Evolutionary conservation across 2,329 filamentous ascomycete genomes (phyloP).

Genomic region (Parastagonospora avenae): DNA sequence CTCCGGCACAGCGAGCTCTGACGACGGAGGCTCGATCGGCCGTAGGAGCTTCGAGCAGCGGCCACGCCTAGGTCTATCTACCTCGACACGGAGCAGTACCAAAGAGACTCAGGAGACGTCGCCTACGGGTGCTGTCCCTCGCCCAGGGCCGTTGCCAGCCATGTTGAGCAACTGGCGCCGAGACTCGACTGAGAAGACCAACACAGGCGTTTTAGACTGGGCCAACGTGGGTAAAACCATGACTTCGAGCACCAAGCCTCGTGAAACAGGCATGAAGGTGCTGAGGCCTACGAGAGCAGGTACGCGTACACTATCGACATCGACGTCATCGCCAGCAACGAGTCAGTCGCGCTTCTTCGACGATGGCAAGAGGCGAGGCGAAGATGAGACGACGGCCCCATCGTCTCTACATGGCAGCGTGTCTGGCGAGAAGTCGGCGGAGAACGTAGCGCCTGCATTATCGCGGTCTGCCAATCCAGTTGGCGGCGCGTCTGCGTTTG

Average conservation of each 20-base stretch:
- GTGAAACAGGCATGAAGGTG: constrained; percentile 83
- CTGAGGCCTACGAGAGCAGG: constrained; percentile 75
- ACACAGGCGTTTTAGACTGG: constrained; percentile 54
- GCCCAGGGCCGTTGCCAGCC: constrained; percentile 46
- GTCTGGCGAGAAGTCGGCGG: constrained; percentile 45
- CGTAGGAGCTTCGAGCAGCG: constrained; percentile 41
- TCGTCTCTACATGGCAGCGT: constrained; percentile 34
- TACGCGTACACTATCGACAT: constrained; percentile 54
- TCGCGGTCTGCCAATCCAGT: constrained; percentile 77
- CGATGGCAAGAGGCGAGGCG: constrained; percentile 50
- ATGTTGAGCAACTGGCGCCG: constrained; percentile 58
- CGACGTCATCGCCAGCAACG: constrained; percentile 28
- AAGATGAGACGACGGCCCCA: constrained; percentile 18
- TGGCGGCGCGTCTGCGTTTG: constrained; percentile 90
- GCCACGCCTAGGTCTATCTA: constrained; percentile 24
- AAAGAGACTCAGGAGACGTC: constrained; percentile 29
- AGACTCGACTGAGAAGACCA: constrained; percentile 43
- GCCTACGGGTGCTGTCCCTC: constrained; percentile 23
- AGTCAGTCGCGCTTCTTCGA: constrained; percentile 57
- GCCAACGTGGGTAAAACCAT: constrained; percentile 60
- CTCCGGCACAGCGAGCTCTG: constrained; percentile 24
- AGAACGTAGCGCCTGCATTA: constrained; percentile 47
- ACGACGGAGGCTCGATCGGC: constrained; percentile 35
- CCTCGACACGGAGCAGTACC: constrained; percentile 21
- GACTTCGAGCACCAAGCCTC: constrained; percentile 65